Evolutionary conservation across 2,329 filamentous ascomycete genomes (phyloP).

Genomic region (Aspergillus puulaauensis): DNA sequence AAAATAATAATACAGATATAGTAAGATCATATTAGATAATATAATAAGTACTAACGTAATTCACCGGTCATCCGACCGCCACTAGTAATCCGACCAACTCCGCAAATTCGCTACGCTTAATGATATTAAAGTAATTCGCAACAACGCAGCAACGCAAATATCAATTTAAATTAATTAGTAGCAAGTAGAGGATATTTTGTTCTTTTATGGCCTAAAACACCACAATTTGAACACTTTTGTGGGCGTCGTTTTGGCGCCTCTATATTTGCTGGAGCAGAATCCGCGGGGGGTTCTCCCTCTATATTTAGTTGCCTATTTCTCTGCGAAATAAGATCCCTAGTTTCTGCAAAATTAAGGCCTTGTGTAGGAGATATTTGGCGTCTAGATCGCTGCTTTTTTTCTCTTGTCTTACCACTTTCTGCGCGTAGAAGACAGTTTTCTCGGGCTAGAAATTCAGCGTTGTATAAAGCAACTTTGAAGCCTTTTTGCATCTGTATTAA

Average conservation of each 20-base stretch:
- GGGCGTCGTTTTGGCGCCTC: neutral
- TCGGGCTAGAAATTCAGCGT: neutral
- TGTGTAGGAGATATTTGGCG: too few relatives aligned
- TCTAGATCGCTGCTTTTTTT: neutral
- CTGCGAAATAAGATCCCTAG: neutral
- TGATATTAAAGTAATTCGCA: neutral
- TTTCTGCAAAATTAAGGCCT: too few relatives aligned
- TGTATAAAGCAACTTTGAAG: neutral
- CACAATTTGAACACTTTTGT: constrained; percentile 3
- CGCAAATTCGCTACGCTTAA: neutral
- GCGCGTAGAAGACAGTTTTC: neutral
- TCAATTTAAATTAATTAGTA: neutral
- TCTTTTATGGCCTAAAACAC: constrained; percentile 2
- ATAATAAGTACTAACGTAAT: too few relatives aligned
- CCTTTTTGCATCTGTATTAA: neutral
- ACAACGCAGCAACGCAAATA: neutral
- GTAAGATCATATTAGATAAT: too few relatives aligned
- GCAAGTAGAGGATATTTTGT: neutral
- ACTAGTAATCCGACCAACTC: neutral
- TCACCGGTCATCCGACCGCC: neutral
- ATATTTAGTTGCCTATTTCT: neutral
- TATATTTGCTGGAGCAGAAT: neutral
- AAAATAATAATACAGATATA: too few relatives aligned
- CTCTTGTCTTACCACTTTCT: neutral
- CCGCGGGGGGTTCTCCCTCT: neutral